These are phyloP conservation scores for Trametes hirsuta DNA, from an alignment of 1,284 basidiomycete species.

Conservation along the genomic window DNA sequence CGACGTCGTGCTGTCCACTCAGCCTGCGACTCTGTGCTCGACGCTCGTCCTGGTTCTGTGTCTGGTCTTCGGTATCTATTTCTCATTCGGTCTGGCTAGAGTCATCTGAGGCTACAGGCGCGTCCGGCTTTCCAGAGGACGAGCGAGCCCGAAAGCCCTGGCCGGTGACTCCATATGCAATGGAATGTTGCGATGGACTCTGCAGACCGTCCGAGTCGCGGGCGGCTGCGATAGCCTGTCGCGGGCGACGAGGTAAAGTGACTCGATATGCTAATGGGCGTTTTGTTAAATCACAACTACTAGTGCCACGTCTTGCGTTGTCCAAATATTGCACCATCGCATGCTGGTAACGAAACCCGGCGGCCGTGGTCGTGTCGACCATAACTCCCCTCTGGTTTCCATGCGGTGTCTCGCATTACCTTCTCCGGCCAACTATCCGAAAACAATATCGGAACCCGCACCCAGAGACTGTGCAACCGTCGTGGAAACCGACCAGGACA, in stretches of 20 bases:
- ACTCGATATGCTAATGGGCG: too few relatives aligned
- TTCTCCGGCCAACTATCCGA: too few relatives aligned
- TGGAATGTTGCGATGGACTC: slow-evolving; percentile 58
- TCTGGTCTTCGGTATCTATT: neutral
- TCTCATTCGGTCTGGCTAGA: neutral
- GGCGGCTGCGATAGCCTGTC: slow-evolving; percentile 34
- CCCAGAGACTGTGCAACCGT: too few relatives aligned
- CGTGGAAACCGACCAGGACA: neutral
- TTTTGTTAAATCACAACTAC: too few relatives aligned
- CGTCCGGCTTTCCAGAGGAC: neutral
- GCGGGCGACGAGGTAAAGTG: slow-evolving; percentile 13
- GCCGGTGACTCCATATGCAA: slow-evolving; percentile 39
- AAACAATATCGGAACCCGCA: too few relatives aligned
- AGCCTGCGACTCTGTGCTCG: neutral
- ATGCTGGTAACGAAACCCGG: too few relatives aligned
- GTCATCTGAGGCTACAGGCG: neutral
- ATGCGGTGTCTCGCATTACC: too few relatives aligned
- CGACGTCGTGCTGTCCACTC: neutral
- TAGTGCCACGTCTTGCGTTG: too few relatives aligned
- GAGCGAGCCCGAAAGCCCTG: neutral
- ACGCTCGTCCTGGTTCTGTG: neutral
- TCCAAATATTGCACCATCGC: too few relatives aligned
- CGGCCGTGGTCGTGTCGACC: too few relatives aligned
- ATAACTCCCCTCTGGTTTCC: too few relatives aligned
- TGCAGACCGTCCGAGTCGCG: slow-evolving; percentile 43